These are phyloP conservation scores for Phytopythium cucurbitacearum DNA, from an alignment of 352 stramenopile species.

Conservation along the genomic window DNA sequence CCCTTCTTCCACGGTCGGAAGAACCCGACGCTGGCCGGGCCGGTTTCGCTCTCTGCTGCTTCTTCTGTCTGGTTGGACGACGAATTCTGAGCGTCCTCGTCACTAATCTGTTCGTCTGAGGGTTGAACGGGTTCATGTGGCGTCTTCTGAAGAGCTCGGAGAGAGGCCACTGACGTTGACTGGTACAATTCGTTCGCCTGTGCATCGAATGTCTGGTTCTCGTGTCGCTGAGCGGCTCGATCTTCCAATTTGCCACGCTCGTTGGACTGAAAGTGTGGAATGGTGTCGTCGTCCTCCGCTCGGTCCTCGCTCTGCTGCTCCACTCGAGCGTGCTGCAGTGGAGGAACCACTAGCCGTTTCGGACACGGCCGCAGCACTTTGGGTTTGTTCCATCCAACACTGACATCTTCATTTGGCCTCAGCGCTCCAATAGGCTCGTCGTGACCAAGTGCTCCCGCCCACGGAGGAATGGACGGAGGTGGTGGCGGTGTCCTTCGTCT, in stretches of 20 bases:
- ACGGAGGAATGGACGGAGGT: slow-evolving; percentile 45
- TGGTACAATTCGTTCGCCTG: no score
- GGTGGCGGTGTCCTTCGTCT: slow-evolving; percentile 28
- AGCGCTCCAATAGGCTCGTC: slow-evolving; percentile 5
- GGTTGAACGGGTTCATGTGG: no score
- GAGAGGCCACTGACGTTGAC: no score
- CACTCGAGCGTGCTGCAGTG: slow-evolving; percentile 1
- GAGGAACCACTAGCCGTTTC: slow-evolving; percentile 7
- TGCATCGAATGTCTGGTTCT: no score
- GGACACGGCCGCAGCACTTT: slow-evolving; percentile 1
- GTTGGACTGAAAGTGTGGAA: no score
- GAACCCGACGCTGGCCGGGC: slow-evolving; percentile 28
- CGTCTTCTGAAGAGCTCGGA: no score
- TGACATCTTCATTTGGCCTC: slow-evolving; percentile 12
- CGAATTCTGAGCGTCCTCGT: background rate
- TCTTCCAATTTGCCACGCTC: no score
- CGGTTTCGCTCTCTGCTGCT: slow-evolving; percentile 1
- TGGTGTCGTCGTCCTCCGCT: slow-evolving; percentile 2
- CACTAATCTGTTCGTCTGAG: no score
- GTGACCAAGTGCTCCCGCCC: slow-evolving; percentile 14
- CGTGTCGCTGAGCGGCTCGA: no score
- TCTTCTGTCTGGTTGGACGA: slow-evolving; percentile 21
- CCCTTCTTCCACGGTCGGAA: slow-evolving; percentile 58
- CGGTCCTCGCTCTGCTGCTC: slow-evolving; percentile 12
- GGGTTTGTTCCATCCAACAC: background rate